phyloP scores from a whole-genome alignment of 108 stramenopile species.

The Skeletonema potamos region DNA sequence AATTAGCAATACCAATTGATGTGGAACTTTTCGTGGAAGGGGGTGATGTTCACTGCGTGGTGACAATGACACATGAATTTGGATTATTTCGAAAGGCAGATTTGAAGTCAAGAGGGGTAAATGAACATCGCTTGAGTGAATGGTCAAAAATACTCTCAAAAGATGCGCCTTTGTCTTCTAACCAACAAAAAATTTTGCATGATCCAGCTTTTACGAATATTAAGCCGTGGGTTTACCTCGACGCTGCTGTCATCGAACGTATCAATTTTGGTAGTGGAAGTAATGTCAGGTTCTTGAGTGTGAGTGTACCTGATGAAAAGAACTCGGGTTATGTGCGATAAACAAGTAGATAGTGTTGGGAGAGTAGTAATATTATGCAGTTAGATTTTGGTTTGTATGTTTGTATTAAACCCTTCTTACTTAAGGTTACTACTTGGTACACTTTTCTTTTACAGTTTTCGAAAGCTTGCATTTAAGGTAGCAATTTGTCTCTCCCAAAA shows the following conservation, averaged over 20 bases:
- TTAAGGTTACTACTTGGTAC: background rate
- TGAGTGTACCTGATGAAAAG: slow-evolving; percentile 51
- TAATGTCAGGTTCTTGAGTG: slow-evolving; percentile 52
- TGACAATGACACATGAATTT: slow-evolving; percentile 50
- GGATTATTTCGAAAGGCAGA: slow-evolving; percentile 68
- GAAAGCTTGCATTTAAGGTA: slow-evolving; percentile 41
- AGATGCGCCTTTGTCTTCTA: background rate
- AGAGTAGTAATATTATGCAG: background rate
- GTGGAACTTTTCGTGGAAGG: slow-evolving; percentile 62
- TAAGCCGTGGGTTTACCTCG: slow-evolving; percentile 54
- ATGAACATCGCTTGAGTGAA: background rate
- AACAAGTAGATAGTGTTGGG: background rate
- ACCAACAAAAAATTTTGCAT: slow-evolving; percentile 20
- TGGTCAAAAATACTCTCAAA: slow-evolving; percentile 19
- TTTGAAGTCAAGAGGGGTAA: slow-evolving; percentile 35
- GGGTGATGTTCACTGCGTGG: slow-evolving; percentile 62
- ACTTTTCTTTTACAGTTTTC: slow-evolving; percentile 15
- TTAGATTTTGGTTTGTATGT: background rate
- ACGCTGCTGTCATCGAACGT: slow-evolving; percentile 65
- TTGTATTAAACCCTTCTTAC: background rate
- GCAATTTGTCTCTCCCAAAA: slow-evolving; percentile 59
- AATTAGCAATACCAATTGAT: slow-evolving; percentile 35
- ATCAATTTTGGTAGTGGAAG: slow-evolving; percentile 64
- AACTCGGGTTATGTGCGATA: slow-evolving; percentile 38
- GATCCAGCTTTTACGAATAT: background rate